A percentile compares a stretch with the other conserved stretches of the same genome.
Evolutionary conservation across 2,329 filamentous ascomycete species (phyloP).

Genomic region (Trichoderma citrinoviride): DNA sequence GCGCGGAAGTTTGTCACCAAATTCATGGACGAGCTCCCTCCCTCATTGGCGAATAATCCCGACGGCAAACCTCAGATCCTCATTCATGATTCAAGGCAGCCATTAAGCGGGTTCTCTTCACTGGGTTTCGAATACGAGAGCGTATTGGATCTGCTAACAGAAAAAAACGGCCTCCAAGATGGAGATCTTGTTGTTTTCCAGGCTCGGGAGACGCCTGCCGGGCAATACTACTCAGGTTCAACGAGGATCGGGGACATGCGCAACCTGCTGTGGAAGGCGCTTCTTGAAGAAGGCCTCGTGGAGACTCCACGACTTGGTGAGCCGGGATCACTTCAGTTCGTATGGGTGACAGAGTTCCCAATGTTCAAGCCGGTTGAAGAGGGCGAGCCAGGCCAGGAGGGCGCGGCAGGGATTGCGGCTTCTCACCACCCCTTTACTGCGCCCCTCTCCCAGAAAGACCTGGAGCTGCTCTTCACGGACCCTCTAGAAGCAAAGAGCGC

Average conservation of each 20-base stretch:
- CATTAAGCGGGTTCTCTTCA: constrained; percentile 71
- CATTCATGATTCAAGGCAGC: constrained; percentile 69
- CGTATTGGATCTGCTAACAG: constrained; percentile 38
- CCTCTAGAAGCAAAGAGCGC: constrained; percentile 75
- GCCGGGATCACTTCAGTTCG: constrained; percentile 57
- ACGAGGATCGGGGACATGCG: constrained; percentile 70
- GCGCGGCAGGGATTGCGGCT: constrained; percentile 73
- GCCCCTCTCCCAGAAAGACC: constrained; percentile 67
- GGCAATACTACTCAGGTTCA: constrained; percentile 58
- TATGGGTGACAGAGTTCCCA: constrained; percentile 89
- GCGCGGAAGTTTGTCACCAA: constrained; percentile 61
- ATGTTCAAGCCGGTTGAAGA: constrained; percentile 75
- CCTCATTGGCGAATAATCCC: constrained; percentile 62
- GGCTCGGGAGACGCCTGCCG: constrained; percentile 65
- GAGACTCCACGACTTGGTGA: constrained; percentile 39
- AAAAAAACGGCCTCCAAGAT: constrained; percentile 45
- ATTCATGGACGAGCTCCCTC: constrained; percentile 67
- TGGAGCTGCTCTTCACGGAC: constrained; percentile 69
- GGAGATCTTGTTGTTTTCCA: constrained; percentile 82
- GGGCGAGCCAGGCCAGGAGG: constrained; percentile 73
- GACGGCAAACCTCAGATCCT: constrained; percentile 80
- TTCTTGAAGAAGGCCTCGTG: constrained; percentile 62
- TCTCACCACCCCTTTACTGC: constrained; percentile 97
- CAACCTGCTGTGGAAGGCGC: constrained; percentile 64
- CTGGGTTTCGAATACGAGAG: constrained; percentile 67